Evolutionary conservation across 371 early-diverging fungal genomes (phyloP).

Genomic region (Synchytrium microbalum): DNA sequence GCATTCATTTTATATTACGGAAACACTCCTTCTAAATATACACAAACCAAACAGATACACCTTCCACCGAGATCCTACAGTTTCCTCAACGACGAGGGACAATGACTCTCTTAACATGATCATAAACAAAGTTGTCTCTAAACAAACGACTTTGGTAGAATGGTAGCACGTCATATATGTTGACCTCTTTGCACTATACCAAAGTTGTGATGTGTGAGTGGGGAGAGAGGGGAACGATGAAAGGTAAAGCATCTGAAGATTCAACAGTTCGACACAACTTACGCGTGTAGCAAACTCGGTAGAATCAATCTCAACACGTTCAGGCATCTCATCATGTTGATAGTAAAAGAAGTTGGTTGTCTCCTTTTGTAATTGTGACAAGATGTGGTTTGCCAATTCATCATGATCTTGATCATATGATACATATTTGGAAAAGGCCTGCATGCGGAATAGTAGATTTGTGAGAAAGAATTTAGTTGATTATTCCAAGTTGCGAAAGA

Average conservation of each 20-base stretch:
- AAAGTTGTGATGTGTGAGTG: slow-evolving; percentile 2
- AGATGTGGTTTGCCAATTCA: slow-evolving; percentile 65
- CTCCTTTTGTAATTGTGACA: slow-evolving; percentile 69
- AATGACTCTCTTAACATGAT: slow-evolving; percentile 7
- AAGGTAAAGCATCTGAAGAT: slow-evolving; percentile 5
- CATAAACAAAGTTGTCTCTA: slow-evolving; percentile 16
- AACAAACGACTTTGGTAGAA: slow-evolving; percentile 36
- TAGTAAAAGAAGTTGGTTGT: slow-evolving; percentile 63
- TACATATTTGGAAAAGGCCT: slow-evolving; percentile 82
- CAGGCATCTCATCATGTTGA: slow-evolving; percentile 47
- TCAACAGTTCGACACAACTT: background rate
- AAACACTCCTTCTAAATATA: no score
- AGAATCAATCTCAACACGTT: slow-evolving; percentile 46
- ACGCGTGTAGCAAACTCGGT: slow-evolving; percentile 52
- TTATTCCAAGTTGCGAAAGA: background rate
- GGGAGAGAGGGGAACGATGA: slow-evolving; percentile 10
- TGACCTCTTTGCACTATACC: slow-evolving; percentile 43
- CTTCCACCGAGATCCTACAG: no score
- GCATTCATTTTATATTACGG: no score
- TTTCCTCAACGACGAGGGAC: no score
- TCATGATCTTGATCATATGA: slow-evolving; percentile 65
- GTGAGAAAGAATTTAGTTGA: background rate
- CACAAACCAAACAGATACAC: no score
- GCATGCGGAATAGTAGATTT: background rate
- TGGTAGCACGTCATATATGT: slow-evolving; percentile 55